Percentiles rank a stretch among this genome's conserved stretches.
phyloP scores from a whole-genome alignment of 1,139 yeast species.

The Kodamaea alishanica region DNA sequence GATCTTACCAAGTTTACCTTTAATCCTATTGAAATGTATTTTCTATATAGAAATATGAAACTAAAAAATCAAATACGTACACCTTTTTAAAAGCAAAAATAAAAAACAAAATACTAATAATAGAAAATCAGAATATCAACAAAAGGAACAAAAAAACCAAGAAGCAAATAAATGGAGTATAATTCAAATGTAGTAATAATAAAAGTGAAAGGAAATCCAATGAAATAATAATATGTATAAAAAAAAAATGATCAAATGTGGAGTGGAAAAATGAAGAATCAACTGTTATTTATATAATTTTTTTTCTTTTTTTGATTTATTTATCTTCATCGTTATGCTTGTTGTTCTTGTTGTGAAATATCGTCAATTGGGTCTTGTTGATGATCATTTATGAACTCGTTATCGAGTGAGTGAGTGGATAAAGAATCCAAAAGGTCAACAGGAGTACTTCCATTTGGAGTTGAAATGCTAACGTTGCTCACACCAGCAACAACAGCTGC shows the following conservation, averaged over 20 bases:
- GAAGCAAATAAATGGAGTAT: too few species aligned
- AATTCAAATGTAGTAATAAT: background rate
- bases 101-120: too few species aligned
- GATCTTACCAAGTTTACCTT: background rate
- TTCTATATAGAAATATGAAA: too few species aligned
- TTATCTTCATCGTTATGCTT: background rate
- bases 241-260: slow-evolving; percentile 1
- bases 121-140: too few species aligned
- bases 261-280: background rate
- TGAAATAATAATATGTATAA: slow-evolving; percentile 3
- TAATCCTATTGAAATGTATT: too few species aligned
- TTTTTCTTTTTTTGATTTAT: background rate
- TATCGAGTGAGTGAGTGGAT: slow-evolving; percentile 26
- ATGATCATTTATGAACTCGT: slow-evolving; percentile 25
- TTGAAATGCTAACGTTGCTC: too few species aligned
- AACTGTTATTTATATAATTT: background rate
- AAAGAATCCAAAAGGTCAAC: slow-evolving; percentile 8
- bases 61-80: too few species aligned
- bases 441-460: background rate
- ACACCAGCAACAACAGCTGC: too few species aligned
- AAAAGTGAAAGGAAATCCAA: background rate
- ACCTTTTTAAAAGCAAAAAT: too few species aligned
- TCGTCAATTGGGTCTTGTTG: slow-evolving; percentile 8
- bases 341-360: background rate
- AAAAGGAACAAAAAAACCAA: too few species aligned